phyloP scores from a whole-genome alignment of 352 stramenopile genomes.

The Globisporangium lucens region DNA sequence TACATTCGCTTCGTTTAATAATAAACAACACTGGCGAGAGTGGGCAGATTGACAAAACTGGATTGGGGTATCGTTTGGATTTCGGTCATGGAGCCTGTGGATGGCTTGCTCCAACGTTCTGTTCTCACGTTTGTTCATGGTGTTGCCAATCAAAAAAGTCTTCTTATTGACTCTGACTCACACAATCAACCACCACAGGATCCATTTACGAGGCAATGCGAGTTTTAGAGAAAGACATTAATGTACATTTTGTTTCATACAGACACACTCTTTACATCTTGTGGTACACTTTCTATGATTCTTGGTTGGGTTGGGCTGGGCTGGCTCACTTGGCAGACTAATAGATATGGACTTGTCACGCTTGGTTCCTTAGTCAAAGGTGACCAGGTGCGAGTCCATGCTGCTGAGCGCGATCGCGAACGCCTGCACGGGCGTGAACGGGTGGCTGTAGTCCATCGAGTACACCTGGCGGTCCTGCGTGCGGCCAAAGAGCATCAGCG shows the following conservation, averaged over 20 bases:
- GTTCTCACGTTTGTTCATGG: too few species aligned
- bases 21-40: too few species aligned
- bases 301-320: neutral
- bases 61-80: too few species aligned
- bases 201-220: too few species aligned
- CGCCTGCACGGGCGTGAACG: slow-evolving; percentile 81
- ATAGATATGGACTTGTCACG: neutral
- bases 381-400: slow-evolving; percentile 87
- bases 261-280: slow-evolving; percentile 27
- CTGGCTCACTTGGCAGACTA: neutral
- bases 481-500: slow-evolving; percentile 82
- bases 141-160: too few species aligned
- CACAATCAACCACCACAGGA: neutral
- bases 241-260: slow-evolving; percentile 38
- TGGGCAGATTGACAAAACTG: too few species aligned
- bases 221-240: slow-evolving; percentile 3
- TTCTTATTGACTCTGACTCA: too few species aligned
- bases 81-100: too few species aligned
- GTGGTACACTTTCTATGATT: slow-evolving; percentile 12
- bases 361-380: slow-evolving; percentile 57
- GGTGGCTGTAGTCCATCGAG: slow-evolving; percentile 86
- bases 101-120: too few species aligned
- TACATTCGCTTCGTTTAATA: neutral
- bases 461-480: slow-evolving; percentile 87
- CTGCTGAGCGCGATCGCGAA: slow-evolving; percentile 86